Evolutionary conservation across 352 stramenopile genomes (phyloP).

Genomic region (Phytophthora podocarpi): DNA sequence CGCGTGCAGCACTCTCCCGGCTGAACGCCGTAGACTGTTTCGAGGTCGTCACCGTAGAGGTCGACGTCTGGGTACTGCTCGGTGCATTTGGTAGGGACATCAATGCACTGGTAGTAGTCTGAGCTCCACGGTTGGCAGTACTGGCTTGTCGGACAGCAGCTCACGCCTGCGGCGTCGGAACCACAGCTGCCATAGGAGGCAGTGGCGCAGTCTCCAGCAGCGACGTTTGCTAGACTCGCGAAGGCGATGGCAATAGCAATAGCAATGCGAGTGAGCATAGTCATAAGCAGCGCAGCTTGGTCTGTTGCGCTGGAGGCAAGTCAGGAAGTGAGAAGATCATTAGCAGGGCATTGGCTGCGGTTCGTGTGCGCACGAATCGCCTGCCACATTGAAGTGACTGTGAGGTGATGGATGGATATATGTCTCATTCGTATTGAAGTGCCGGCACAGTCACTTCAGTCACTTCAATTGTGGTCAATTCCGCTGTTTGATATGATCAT

Average conservation of each 20-base stretch:
- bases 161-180: constrained; percentile 11
- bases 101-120: constrained; percentile 34
- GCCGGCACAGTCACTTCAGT: no score
- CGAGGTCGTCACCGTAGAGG: constrained; percentile 40
- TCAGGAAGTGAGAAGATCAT: no score
- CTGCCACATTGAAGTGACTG: no score
- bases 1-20: constrained; percentile 30
- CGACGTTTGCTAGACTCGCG: constrained; percentile 1
- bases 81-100: constrained; percentile 19
- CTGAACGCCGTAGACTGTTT: constrained; percentile 35
- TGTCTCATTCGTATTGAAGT: no score
- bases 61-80: constrained; percentile 40
- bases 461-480: no score
- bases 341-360: no score
- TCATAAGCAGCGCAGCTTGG: no score
- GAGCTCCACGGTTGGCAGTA: constrained; percentile 38
- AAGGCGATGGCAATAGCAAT: constrained; percentile 24
- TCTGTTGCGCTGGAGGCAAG: no score
- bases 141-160: constrained; percentile 21
- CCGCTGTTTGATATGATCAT: no score
- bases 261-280: constrained; percentile 28
- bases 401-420: no score
- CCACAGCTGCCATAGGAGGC: constrained; percentile 14
- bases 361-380: no score
- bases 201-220: constrained; percentile 7